Percentiles rank a stretch among this genome's conserved stretches.
These are phyloP conservation scores for Pseudopithomyces maydicus DNA, from an alignment of 2,329 filamentous ascomycete species.

Conservation along the genomic window DNA sequence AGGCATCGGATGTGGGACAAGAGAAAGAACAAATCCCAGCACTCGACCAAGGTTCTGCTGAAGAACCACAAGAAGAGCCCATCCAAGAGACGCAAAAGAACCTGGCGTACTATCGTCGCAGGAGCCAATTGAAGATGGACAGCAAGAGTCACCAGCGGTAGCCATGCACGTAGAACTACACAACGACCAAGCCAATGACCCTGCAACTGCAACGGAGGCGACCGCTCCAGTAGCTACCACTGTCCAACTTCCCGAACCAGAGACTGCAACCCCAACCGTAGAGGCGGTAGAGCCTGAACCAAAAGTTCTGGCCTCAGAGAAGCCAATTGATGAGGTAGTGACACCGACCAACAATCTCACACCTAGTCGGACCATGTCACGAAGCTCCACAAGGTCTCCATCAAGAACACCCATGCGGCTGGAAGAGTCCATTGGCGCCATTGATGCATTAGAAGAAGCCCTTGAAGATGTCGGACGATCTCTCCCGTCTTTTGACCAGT, in stretches of 20 bases:
- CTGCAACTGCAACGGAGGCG: not conserved
- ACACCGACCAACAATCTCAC: constrained; percentile 26
- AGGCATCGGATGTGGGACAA: constrained; percentile 1
- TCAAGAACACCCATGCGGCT: constrained; percentile 41
- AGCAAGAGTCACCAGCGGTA: not conserved
- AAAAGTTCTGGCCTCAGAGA: constrained; percentile 33
- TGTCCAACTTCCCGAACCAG: constrained; percentile 6
- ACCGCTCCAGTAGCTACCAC: constrained; percentile 7
- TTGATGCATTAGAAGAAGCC: constrained; percentile 58
- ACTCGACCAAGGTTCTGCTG: not conserved
- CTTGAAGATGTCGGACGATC: constrained; percentile 53
- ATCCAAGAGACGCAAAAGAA: not conserved
- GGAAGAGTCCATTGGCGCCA: constrained; percentile 56
- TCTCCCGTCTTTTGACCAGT: constrained; percentile 42
- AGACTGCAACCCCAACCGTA: constrained; percentile 19
- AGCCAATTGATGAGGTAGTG: constrained; percentile 28
- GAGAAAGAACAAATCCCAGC: not conserved
- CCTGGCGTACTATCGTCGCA: not conserved
- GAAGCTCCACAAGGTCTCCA: constrained; percentile 23
- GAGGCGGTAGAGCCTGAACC: constrained; percentile 32
- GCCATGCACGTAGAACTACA: not conserved
- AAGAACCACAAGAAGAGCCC: constrained; percentile 12
- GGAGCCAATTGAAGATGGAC: constrained; percentile 7
- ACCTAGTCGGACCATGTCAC: constrained; percentile 27
- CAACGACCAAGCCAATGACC: not conserved